A percentile compares a stretch with the other conserved stretches of the same genome.
phyloP scores from a whole-genome alignment of 208 protist genomes.

The Trichomonas vaginalis region DNA sequence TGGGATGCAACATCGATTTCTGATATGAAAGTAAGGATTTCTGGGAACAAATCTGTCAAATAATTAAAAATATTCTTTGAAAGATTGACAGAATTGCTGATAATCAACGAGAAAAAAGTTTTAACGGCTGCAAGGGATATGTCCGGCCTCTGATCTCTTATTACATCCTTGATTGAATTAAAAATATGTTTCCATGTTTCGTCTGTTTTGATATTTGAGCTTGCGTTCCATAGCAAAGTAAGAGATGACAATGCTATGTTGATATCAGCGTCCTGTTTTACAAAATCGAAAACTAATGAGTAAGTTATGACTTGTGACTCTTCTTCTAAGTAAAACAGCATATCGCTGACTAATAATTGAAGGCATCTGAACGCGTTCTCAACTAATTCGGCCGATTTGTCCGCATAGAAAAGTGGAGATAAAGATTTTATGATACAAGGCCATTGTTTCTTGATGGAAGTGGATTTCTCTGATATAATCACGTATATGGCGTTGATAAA shows the following conservation, averaged over 20 bases:
- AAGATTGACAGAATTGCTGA: background rate
- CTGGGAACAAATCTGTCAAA: background rate
- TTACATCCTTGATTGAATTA: no score
- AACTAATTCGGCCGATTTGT: background rate
- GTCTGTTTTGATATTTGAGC: background rate
- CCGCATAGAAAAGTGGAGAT: background rate
- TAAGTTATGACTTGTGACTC: background rate
- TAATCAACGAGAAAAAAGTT: background rate
- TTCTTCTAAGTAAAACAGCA: background rate
- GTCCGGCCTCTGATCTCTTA: background rate
- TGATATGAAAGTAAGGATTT: background rate
- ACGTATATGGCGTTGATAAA: background rate
- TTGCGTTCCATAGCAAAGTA: background rate
- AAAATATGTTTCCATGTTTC: background rate
- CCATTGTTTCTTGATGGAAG: background rate
- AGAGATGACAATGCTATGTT: background rate
- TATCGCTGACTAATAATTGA: background rate
- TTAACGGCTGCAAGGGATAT: background rate
- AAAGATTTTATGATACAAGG: background rate
- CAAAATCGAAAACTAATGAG: background rate
- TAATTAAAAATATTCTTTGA: background rate
- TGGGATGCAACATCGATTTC: background rate
- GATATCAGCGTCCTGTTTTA: background rate
- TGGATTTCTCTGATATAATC: background rate
- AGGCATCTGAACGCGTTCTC: background rate